Evolutionary conservation across 2,329 filamentous ascomycete species (phyloP), one percentile per base, ranked within the genome.

Genomic region (Xylaria sp.): DNA sequence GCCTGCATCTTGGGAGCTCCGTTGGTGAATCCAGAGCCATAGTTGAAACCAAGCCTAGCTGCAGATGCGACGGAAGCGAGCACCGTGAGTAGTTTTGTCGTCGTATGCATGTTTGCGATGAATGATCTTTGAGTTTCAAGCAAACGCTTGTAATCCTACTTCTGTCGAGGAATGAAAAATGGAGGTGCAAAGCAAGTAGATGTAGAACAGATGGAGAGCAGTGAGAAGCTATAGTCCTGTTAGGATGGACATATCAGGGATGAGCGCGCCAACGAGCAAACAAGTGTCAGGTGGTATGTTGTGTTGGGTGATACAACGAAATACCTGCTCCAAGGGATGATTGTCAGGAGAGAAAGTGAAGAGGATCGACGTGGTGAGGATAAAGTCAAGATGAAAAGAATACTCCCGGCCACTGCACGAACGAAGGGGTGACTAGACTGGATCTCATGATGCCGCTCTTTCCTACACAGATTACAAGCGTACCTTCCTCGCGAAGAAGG

Each of bases 21-120:
- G 70, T 87, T 84, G 50, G 82, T 84, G 72, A 87, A 87, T 63
- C 83, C 83, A 60, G 83, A 81, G 67, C 88, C 89, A 67, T 91
- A 92, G 83, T 92, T 92, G 86, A 92, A 92, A 69, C 91, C 91
- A 66, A 86, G 82, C 75, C 79, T 74, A 53, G 77, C 74, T 38
- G 77, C 77, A 19, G 73, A 72, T 56, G 77, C 76, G 68, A 76
- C 75, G 14, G 77, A 75, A 40, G 79, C 76, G 55, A 83, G 53
- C 17, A 78, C 75, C 51, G 74, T 59, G 38, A 77, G 59, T 38
- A 70, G 62, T 12, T n/a, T n/a, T n/a, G 67, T 57, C 33, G 65
- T 11, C 38, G 65, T 61, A 5, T 68, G 66, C 73, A 74, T 74
- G 35, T 17, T 68, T 65, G 35, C 21, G 28, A 28, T n/a, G 23